Base-by-base conservation (phyloP, 352 stramenopile genomes). In the Pelagophyceae sp. region DNA sequence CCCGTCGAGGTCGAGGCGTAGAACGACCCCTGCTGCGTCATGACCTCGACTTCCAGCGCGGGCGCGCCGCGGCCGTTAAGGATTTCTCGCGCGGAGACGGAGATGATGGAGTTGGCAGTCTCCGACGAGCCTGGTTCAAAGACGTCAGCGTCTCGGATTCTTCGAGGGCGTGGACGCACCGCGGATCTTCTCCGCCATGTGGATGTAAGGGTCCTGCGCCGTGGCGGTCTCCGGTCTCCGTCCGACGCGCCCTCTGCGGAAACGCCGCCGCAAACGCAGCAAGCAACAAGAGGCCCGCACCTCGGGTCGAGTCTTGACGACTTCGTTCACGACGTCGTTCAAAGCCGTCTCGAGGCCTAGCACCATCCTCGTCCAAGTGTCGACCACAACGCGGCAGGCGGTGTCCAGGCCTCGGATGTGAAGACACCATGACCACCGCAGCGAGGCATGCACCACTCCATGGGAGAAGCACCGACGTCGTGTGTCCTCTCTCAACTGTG, bases 311-410 rank as follows among this genome's bases (percentile, higher is more conserved):
- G 81, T 81, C 20, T 84, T 85, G 33, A 93, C 87, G 50, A 93
- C 82, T 64, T 89, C 81, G 82, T 92, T 93, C 65, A 93, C 83
- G 27, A 87, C 81, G 20, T 90, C 84, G 69, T 91, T 93, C 0
- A 93, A 82, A 15, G 83, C 81, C 38, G 79, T 80, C 78, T 93
- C 88, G 20, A 93, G 82, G 76, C 83, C n/a, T n/a, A n/a, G n/a
- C n/a, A n/a, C n/a, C n/a, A n/a, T n/a, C n/a, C n/a, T n/a, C n/a
- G n/a, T n/a, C n/a, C n/a, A n/a, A n/a, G n/a, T n/a, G n/a, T n/a
- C n/a, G n/a, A n/a, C n/a, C n/a, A n/a, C n/a, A n/a, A n/a, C n/a
- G n/a, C n/a, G n/a, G n/a, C n/a, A n/a, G n/a, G n/a, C n/a, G n/a
- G n/a, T n/a, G n/a, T n/a, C n/a, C n/a, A n/a, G n/a, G n/a, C n/a